Evolutionary conservation across 495 filamentous ascomycete genomes (phyloP).

Genomic region (Neurospora sp.): DNA sequence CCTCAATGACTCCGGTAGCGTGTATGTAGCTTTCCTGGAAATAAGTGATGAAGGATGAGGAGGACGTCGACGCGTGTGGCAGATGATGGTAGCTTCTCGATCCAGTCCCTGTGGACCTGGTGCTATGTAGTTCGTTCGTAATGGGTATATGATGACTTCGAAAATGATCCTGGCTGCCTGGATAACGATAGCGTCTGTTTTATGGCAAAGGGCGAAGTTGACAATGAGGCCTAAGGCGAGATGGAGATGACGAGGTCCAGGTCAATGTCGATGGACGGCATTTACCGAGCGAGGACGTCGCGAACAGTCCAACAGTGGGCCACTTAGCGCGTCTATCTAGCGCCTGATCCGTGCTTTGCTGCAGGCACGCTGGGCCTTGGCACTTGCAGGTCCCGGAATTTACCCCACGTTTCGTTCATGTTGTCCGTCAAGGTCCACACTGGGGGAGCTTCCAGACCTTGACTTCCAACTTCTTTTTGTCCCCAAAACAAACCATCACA

Average conservation of each 20-base stretch:
- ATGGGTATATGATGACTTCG: neutral
- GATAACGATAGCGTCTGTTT: neutral
- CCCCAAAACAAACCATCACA: neutral
- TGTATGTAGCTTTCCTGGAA: neutral
- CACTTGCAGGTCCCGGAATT: neutral
- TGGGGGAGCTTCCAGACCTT: neutral
- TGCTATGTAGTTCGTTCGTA: neutral
- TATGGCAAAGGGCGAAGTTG: neutral
- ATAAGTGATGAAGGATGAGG: neutral
- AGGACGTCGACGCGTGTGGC: neutral
- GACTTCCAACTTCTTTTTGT: neutral
- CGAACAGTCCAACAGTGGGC: neutral
- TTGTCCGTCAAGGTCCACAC: neutral
- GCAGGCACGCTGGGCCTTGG: neutral
- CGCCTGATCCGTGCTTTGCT: neutral
- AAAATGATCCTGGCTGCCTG: neutral
- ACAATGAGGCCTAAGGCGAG: neutral
- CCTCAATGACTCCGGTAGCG: neutral
- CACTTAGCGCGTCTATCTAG: neutral
- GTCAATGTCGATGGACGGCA: neutral
- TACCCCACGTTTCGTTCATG: neutral
- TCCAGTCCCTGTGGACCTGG: neutral
- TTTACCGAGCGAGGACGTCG: neutral
- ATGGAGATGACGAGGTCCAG: neutral
- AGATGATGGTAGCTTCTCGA: neutral